These are phyloP conservation scores for Carex cristatella DNA, from an alignment of 176 grass and related monocot species.

Conservation along the genomic window DNA sequence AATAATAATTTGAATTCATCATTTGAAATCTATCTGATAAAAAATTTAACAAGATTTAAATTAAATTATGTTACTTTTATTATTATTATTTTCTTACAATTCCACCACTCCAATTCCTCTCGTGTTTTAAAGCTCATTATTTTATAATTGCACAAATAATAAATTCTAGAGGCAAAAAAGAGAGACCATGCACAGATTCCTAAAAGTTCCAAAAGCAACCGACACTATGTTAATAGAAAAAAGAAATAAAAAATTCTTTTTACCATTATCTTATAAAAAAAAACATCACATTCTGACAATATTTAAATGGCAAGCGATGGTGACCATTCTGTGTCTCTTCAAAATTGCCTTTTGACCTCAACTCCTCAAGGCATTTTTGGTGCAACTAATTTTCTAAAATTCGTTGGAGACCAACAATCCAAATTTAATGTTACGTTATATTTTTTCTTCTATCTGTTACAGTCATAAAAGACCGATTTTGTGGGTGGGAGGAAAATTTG, in stretches of 20 bases:
- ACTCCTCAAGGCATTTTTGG: background rate
- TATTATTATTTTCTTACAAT: too few relatives aligned
- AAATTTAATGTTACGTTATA: background rate
- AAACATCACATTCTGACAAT: background rate
- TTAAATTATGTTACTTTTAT: too few relatives aligned
- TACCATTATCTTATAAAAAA: background rate
- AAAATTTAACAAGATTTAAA: too few relatives aligned
- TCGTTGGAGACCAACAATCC: background rate
- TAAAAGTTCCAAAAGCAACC: background rate
- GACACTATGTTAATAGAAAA: background rate
- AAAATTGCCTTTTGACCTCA: background rate
- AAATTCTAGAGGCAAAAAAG: background rate
- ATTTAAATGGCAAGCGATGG: background rate
- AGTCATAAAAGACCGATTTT: background rate
- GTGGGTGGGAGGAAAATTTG: background rate
- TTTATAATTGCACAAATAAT: background rate
- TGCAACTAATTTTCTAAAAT: conserved; percentile 8
- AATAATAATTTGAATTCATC: too few relatives aligned
- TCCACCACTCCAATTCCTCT: too few relatives aligned
- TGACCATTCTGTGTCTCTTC: background rate
- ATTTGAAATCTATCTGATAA: too few relatives aligned
- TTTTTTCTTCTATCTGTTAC: background rate
- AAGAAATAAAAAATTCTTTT: background rate
- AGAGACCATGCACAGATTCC: background rate
- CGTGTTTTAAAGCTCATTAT: background rate